These are phyloP conservation scores for Magnusiomyces sp. DNA, from an alignment of 1,139 yeast species.

Conservation along the genomic window DNA sequence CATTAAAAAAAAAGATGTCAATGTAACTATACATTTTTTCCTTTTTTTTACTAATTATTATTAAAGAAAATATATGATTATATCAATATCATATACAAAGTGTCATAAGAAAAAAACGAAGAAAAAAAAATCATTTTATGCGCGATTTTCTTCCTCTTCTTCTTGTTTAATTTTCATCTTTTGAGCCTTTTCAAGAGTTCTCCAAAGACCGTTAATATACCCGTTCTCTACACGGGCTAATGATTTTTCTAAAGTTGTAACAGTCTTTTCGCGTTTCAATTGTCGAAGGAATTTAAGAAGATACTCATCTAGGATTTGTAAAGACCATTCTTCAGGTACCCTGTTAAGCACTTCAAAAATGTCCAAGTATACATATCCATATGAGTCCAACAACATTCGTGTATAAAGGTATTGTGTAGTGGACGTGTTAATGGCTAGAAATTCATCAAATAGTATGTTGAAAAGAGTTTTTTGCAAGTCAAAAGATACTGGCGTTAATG, in stretches of 20 bases:
- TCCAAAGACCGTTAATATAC: slow-evolving; percentile 7
- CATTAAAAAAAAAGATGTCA: no score
- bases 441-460: slow-evolving; percentile 23
- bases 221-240: slow-evolving; percentile 24
- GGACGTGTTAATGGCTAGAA: slow-evolving; percentile 23
- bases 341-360: slow-evolving; percentile 24
- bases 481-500: not conserved
- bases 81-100: no score
- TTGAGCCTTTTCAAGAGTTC: not conserved
- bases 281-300: slow-evolving; percentile 21
- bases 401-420: slow-evolving; percentile 22
- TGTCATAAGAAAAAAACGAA: no score
- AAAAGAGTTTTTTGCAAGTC: slow-evolving; percentile 20
- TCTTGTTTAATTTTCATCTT: not conserved
- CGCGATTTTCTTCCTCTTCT: not conserved
- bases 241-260: slow-evolving; percentile 19
- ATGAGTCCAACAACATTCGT: slow-evolving; percentile 25
- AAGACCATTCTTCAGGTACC: slow-evolving; percentile 32
- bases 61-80: no score
- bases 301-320: slow-evolving; percentile 27
- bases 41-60: no score
- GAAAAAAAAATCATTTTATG: not conserved
- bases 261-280: slow-evolving; percentile 19
- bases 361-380: slow-evolving; percentile 26
- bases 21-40: no score